phyloP scores from a whole-genome alignment of 768 basidiomycete species.

The Lactarius tabidus region DNA sequence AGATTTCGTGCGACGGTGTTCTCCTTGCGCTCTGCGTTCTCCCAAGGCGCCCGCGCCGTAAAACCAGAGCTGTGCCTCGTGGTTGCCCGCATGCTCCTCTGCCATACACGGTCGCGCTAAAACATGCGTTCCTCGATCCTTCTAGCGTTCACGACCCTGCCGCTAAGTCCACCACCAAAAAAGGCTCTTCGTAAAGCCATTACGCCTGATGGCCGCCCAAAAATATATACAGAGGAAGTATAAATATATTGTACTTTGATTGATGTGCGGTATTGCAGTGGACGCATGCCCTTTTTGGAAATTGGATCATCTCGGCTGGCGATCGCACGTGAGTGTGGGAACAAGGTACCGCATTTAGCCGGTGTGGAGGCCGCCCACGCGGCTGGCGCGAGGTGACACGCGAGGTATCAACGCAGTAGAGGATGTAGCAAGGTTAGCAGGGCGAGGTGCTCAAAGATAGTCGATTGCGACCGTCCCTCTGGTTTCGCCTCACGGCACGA shows the following conservation, averaged over 20 bases:
- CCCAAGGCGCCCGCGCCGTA: constrained; percentile 10
- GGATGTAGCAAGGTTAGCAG: neutral
- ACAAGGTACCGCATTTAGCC: constrained; percentile 8
- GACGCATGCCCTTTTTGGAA: neutral
- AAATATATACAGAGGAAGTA: neutral
- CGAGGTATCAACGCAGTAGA: neutral
- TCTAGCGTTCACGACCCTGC: constrained; percentile 12
- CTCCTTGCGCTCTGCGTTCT: neutral
- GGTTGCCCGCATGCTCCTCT: constrained; percentile 19
- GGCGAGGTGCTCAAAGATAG: neutral
- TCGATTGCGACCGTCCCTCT: constrained; percentile 7
- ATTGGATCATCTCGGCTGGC: neutral
- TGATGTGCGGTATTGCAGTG: neutral
- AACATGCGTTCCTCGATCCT: constrained; percentile 4
- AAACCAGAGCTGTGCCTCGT: neutral
- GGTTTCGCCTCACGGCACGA: neutral
- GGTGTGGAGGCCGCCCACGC: constrained; percentile 8
- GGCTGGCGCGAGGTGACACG: constrained; percentile 12
- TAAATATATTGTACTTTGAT: neutral
- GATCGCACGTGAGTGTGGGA: constrained; percentile 1
- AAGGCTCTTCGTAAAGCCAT: neutral
- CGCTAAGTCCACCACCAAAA: constrained; percentile 7
- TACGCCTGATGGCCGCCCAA: neutral
- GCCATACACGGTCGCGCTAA: constrained; percentile 12
- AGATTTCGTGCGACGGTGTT: neutral